These are phyloP conservation scores for Fusarium annulatum DNA, from an alignment of 2,329 filamentous ascomycete species.

Conservation along the genomic window DNA sequence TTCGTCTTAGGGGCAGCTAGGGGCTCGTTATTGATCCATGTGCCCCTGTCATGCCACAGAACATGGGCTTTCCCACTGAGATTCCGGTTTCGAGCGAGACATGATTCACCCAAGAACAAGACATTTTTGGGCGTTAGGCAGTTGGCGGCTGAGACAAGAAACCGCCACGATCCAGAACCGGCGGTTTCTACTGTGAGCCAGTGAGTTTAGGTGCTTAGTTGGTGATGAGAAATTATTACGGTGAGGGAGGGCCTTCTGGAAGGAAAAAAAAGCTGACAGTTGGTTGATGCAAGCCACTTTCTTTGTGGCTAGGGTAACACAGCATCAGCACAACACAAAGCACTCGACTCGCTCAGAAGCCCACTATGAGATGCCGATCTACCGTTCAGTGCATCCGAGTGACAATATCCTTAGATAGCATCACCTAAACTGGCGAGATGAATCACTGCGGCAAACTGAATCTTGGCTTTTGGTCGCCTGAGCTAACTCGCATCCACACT, in stretches of 20 bases:
- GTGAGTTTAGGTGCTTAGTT: neutral
- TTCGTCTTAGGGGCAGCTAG: conserved; percentile 20
- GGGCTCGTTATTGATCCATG: conserved; percentile 19
- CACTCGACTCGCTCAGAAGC: neutral
- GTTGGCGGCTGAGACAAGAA: conserved; percentile 29
- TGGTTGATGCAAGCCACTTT: conserved; percentile 13
- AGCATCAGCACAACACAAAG: neutral
- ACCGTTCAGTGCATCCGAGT: neutral
- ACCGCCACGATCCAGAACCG: conserved; percentile 34
- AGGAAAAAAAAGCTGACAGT: conserved; percentile 9
- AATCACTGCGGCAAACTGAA: conserved; percentile 3
- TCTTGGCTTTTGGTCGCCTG: conserved; percentile 20
- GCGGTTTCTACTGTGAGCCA: neutral
- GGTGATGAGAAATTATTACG: neutral
- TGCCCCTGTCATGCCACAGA: conserved; percentile 10
- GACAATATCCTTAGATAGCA: neutral
- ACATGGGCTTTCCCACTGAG: neutral
- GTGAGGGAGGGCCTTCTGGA: neutral
- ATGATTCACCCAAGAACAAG: conserved; percentile 3
- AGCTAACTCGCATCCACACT: conserved; percentile 2
- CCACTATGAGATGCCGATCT: neutral
- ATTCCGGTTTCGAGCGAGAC: conserved; percentile 32
- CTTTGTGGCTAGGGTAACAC: neutral
- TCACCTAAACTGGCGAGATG: conserved; percentile 19
- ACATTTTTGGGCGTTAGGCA: neutral